Conservation (phyloP, 1,139 yeast genomes). For the Yamadazyma diddensiae region DNA sequence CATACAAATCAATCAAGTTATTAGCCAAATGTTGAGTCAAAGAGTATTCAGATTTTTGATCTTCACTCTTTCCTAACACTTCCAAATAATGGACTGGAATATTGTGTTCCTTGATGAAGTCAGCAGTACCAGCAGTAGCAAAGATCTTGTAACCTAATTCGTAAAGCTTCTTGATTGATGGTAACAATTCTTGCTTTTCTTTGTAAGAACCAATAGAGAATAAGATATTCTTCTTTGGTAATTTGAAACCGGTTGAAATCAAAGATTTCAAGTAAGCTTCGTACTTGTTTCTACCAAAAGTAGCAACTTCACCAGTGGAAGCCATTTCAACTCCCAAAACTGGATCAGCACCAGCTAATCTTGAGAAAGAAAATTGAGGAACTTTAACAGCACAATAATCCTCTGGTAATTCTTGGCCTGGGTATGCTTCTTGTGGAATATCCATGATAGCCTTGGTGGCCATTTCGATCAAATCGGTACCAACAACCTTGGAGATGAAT, state of each 20-base stretch:
- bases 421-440: conserved; percentile 82
- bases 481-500: conserved; percentile 95
- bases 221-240: conserved; percentile 93
- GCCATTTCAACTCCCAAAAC: conserved; percentile 99
- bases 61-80: conserved; percentile 70
- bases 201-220: conserved; percentile 96
- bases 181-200: conserved; percentile 91
- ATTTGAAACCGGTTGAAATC: conserved; percentile 89
- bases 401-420: conserved; percentile 82
- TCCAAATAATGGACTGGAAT: conserved; percentile 95
- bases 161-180: conserved; percentile 76
- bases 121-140: conserved; percentile 99
- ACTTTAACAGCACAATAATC: conserved; percentile 97
- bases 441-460: conserved; percentile 97
- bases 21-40: conserved; percentile 95
- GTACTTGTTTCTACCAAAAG: conserved; percentile 92
- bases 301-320: conserved; percentile 98
- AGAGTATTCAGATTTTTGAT: conserved; percentile 90
- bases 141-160: conserved; percentile 87
- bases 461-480: conserved; percentile 94
- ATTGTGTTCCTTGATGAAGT: conserved; percentile 91
- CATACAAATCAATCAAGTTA: conserved; percentile 92
- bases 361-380: conserved; percentile 96
- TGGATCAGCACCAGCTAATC: conserved; percentile 98
- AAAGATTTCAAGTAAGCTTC: conserved; percentile 96